These are phyloP conservation scores for Trichophyton mentagrophytes DNA, from an alignment of 2,329 filamentous ascomycete species.

Conservation along the genomic window DNA sequence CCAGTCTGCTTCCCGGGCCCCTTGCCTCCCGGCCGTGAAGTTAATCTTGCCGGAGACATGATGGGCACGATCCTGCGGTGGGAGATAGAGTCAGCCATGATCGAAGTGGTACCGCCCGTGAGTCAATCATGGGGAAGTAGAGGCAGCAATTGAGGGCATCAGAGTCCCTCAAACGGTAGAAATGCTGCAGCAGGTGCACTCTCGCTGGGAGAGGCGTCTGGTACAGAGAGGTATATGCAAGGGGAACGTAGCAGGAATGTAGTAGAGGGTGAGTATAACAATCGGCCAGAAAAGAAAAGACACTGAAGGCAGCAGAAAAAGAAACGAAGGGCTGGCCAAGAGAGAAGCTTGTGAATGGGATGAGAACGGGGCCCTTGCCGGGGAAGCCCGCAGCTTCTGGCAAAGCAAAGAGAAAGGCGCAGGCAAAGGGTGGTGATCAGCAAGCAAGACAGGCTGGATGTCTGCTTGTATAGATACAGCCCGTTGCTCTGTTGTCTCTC, in stretches of 20 bases:
- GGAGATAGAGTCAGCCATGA: slow-evolving; percentile 27
- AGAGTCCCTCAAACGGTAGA: slow-evolving; percentile 1
- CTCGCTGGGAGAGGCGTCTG: background rate
- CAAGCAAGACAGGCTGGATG: background rate
- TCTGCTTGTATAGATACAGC: background rate
- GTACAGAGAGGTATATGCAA: background rate
- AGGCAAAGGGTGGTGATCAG: background rate
- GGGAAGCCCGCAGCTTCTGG: background rate
- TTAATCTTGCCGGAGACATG: slow-evolving; percentile 20
- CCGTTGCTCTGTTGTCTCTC: background rate
- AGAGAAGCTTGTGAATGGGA: slow-evolving; percentile 4
- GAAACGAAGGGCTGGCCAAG: slow-evolving; percentile 10
- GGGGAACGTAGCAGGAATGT: slow-evolving; percentile 4
- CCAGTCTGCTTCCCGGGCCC: slow-evolving; percentile 4
- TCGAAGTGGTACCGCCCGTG: slow-evolving; percentile 22
- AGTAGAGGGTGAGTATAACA: slow-evolving; percentile 12
- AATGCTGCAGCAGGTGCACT: slow-evolving; percentile 1
- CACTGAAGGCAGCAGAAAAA: background rate
- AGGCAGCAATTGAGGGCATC: slow-evolving; percentile 14
- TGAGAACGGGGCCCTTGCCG: background rate
- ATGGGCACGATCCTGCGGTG: slow-evolving; percentile 33
- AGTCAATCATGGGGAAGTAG: slow-evolving; percentile 19
- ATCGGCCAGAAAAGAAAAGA: slow-evolving; percentile 7
- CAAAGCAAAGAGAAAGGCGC: background rate
- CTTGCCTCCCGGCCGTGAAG: slow-evolving; percentile 15